Evolutionary conservation across 2,329 filamentous ascomycete genomes (phyloP).

Genomic region (Colletotrichum shisoi): DNA sequence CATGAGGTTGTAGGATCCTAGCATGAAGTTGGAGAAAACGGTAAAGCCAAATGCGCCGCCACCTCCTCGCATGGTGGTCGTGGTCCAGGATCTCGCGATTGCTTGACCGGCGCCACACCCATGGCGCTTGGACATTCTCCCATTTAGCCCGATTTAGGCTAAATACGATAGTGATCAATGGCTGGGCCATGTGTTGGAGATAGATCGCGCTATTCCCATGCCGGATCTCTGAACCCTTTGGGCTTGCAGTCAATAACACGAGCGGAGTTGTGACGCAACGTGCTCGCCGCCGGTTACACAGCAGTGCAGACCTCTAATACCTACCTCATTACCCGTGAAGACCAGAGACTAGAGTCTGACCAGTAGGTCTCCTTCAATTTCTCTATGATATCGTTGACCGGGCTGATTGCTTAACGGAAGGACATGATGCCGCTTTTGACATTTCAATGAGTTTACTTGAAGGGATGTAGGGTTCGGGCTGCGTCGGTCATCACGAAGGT

Average conservation of each 20-base stretch:
- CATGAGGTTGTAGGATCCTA: conserved; percentile 9
- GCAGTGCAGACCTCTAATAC: conserved; percentile 7
- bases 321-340: no score
- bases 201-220: conserved; percentile 24
- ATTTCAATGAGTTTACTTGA: background rate
- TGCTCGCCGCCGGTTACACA: background rate
- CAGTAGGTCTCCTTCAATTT: background rate
- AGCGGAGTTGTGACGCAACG: conserved; percentile 7
- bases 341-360: no score
- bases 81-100: conserved; percentile 14
- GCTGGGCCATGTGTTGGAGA: conserved; percentile 8
- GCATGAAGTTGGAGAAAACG: conserved; percentile 5
- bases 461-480: background rate
- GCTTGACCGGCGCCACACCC: conserved; percentile 11
- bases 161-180: conserved; percentile 17
- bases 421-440: background rate
- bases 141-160: conserved; percentile 37
- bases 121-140: conserved; percentile 22
- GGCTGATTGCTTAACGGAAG: background rate
- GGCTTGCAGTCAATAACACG: conserved; percentile 17
- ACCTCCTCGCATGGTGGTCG: conserved; percentile 16
- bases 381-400: background rate
- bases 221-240: background rate
- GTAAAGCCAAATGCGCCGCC: conserved; percentile 9
- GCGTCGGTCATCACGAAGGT: no score